Percentiles rank a stretch among this genome's conserved stretches.
phyloP scores from a whole-genome alignment of 2,329 filamentous ascomycete species.

The Microsporum canis region DNA sequence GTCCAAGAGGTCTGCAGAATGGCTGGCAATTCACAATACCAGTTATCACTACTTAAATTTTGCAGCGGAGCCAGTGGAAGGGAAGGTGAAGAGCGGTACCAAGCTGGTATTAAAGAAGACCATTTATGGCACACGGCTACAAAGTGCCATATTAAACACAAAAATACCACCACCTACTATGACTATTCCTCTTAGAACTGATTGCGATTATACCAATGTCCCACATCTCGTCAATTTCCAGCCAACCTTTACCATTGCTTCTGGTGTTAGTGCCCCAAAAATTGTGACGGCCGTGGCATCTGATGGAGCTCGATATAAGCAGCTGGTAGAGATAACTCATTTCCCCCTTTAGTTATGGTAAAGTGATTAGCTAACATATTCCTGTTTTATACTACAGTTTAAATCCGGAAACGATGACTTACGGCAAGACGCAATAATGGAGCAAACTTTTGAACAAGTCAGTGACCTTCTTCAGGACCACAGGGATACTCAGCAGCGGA shows the following conservation, averaged over 20 bases:
- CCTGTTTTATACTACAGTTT: conserved; percentile 39
- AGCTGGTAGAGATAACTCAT: conserved; percentile 48
- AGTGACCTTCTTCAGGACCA: conserved; percentile 81
- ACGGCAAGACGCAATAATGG: conserved; percentile 96
- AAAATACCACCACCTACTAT: conserved; percentile 81
- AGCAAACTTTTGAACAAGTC: conserved; percentile 95
- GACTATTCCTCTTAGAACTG: conserved; percentile 61
- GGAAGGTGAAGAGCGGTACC: conserved; percentile 55
- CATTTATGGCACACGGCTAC: conserved; percentile 49
- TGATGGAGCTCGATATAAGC: conserved; percentile 71
- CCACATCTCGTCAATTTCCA: conserved; percentile 65
- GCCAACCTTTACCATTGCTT: conserved; percentile 69
- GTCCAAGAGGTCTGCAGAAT: conserved; percentile 44
- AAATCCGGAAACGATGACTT: conserved; percentile 95
- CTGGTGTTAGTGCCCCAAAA: conserved; percentile 85
- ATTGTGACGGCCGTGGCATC: conserved; percentile 72
- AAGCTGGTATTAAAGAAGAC: conserved; percentile 56
- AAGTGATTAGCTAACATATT: conserved; percentile 3
- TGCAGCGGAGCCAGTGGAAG: conserved; percentile 39
- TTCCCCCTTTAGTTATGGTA: neutral
- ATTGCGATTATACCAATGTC: conserved; percentile 63
- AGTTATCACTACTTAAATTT: conserved; percentile 52
- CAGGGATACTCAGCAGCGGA: conserved; percentile 73
- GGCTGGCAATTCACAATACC: conserved; percentile 61
- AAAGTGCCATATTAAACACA: conserved; percentile 51